Evolutionary conservation across 768 basidiomycete species (phyloP).

Genomic region (Ramaria sp.): DNA sequence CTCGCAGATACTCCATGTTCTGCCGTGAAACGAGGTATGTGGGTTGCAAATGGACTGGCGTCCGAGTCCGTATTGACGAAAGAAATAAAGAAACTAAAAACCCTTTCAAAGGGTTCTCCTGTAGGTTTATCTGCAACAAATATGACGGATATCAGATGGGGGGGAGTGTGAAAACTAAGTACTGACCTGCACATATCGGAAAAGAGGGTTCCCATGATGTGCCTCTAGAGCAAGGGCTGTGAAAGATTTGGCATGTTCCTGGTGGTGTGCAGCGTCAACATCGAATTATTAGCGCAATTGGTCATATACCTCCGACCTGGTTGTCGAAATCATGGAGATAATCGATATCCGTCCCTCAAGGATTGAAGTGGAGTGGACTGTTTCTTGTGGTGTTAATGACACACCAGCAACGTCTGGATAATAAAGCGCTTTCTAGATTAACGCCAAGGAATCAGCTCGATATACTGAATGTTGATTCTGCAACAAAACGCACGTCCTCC

Average conservation of each 20-base stretch:
- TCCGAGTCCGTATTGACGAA: slow-evolving; percentile 53
- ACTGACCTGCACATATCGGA: slow-evolving; percentile 50
- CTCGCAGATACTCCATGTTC: slow-evolving; percentile 77
- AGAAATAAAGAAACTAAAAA: slow-evolving; percentile 80
- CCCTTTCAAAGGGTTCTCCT: slow-evolving; percentile 89
- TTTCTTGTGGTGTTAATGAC: slow-evolving; percentile 41
- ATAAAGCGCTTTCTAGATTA: slow-evolving; percentile 73
- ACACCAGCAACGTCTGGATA: slow-evolving; percentile 80
- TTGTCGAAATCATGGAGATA: slow-evolving; percentile 73
- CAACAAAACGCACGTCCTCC: slow-evolving; percentile 59
- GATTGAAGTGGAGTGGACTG: slow-evolving; percentile 67
- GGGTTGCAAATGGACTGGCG: slow-evolving; percentile 54
- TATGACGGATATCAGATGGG: neutral
- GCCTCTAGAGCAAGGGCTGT: slow-evolving; percentile 41
- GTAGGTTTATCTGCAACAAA: slow-evolving; percentile 77
- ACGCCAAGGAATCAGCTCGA: neutral
- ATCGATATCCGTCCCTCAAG: slow-evolving; percentile 69
- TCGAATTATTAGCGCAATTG: neutral
- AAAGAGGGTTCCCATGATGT: slow-evolving; percentile 46
- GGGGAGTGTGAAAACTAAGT: neutral
- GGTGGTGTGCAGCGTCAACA: neutral
- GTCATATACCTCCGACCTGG: slow-evolving; percentile 70
- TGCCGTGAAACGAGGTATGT: slow-evolving; percentile 75
- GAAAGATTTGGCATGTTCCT: slow-evolving; percentile 78
- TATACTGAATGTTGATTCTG: neutral